A percentile compares a stretch with the other conserved stretches of the same genome.
phyloP scores from a whole-genome alignment of 768 basidiomycete genomes.

The Xanthoconium purpureum region DNA sequence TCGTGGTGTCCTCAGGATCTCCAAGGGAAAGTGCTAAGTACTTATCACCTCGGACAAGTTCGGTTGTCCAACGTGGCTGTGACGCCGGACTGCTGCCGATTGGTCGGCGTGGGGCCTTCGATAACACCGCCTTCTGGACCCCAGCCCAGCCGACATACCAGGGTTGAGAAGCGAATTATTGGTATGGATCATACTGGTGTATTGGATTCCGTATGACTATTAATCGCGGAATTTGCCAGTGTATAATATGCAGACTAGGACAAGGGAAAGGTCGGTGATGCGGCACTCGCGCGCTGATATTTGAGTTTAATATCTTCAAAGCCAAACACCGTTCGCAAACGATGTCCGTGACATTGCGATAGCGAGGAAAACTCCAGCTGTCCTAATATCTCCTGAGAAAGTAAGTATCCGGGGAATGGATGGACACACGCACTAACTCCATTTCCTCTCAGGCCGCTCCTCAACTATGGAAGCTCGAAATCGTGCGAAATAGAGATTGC shows the following conservation, averaged over 20 bases:
- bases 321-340: slow-evolving; percentile 54
- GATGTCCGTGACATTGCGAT: slow-evolving; percentile 53
- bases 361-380: slow-evolving; percentile 41
- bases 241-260: slow-evolving; percentile 45
- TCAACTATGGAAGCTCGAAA: slow-evolving; percentile 71
- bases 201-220: neutral
- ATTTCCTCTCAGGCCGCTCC: slow-evolving; percentile 55
- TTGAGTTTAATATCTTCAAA: slow-evolving; percentile 23
- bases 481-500: slow-evolving; percentile 49
- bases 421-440: slow-evolving; percentile 7
- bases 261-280: slow-evolving; percentile 42
- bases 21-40: slow-evolving; percentile 42
- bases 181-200: slow-evolving; percentile 32
- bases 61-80: slow-evolving; percentile 49
- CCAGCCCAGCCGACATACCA: slow-evolving; percentile 46
- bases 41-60: slow-evolving; percentile 44
- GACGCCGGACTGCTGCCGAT: slow-evolving; percentile 43
- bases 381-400: slow-evolving; percentile 39
- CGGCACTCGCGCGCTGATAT: neutral
- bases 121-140: slow-evolving; percentile 40
- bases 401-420: slow-evolving; percentile 15
- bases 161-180: slow-evolving; percentile 53
- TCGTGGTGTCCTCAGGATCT: slow-evolving; percentile 36
- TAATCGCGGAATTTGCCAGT: slow-evolving; percentile 29
- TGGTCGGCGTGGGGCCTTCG: slow-evolving; percentile 50